Conservation (phyloP, 805 yeast genomes). For the Candida pini region DNA sequence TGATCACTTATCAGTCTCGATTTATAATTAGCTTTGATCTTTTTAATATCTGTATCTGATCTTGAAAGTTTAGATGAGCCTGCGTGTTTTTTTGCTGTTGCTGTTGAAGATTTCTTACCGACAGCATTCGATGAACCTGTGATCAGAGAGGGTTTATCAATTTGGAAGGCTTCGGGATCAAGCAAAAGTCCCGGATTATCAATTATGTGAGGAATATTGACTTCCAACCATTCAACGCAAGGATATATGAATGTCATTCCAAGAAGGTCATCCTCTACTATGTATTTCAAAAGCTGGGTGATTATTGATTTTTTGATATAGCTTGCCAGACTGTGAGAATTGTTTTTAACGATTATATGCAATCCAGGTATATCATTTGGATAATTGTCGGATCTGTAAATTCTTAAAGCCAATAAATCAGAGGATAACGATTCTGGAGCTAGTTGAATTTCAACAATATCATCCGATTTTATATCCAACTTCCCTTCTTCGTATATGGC, state of each 20-base stretch:
- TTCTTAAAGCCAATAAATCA: slow-evolving; percentile 28
- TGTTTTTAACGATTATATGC: slow-evolving; percentile 39
- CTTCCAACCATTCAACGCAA: slow-evolving; percentile 75
- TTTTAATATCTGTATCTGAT: slow-evolving; percentile 27
- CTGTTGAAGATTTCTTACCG: background rate
- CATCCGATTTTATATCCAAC: slow-evolving; percentile 26
- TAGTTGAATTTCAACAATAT: slow-evolving; percentile 31
- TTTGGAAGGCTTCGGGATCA: slow-evolving; percentile 17
- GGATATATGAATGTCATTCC: slow-evolving; percentile 70
- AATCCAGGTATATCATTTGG: slow-evolving; percentile 71
- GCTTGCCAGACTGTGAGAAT: slow-evolving; percentile 53
- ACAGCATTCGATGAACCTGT: background rate
- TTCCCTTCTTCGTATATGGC: slow-evolving; percentile 51
- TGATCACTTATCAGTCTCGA: slow-evolving; percentile 27
- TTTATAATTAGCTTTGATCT: slow-evolving; percentile 31
- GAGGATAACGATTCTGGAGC: slow-evolving; percentile 26
- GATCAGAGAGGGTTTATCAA: no score
- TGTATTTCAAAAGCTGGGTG: slow-evolving; percentile 38
- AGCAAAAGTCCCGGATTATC: slow-evolving; percentile 72
- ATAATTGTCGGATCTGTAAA: slow-evolving; percentile 47
- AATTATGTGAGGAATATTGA: slow-evolving; percentile 49
- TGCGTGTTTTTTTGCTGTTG: slow-evolving; percentile 1
- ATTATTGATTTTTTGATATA: slow-evolving; percentile 61
- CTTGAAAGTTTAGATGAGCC: slow-evolving; percentile 3
- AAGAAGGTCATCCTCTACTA: slow-evolving; percentile 38